phyloP scores from a whole-genome alignment of 169 alveolate species.

The Plasmodium yoelii region DNA sequence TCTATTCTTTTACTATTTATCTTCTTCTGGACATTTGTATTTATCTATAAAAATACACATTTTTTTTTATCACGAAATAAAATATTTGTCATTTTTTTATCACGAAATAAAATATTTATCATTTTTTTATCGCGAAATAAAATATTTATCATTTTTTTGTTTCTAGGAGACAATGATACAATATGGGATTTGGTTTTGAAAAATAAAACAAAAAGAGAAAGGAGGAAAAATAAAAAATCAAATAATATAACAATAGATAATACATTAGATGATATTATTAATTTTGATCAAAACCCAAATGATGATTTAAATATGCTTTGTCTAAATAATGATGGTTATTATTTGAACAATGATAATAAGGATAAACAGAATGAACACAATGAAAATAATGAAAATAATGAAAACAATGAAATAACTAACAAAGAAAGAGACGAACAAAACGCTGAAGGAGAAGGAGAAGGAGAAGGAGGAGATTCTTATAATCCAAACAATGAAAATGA shows the following conservation, averaged over 20 bases:
- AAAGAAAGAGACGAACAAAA: background rate
- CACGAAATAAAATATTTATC: background rate
- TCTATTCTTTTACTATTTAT: background rate
- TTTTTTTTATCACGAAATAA: background rate
- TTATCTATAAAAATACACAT: background rate
- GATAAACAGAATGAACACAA: too few species aligned
- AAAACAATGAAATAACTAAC: background rate
- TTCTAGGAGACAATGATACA: constrained; percentile 6
- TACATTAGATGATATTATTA: too few species aligned
- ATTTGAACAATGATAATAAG: too few species aligned
- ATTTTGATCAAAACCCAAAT: too few species aligned
- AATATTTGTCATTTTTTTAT: background rate
- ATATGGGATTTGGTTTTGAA: constrained; percentile 21
- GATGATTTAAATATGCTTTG: too few species aligned
- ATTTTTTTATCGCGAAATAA: background rate
- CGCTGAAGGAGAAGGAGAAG: too few species aligned
- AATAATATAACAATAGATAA: too few species aligned
- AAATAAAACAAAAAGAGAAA: constrained; percentile 3
- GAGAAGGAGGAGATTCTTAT: background rate
- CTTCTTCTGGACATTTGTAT: background rate
- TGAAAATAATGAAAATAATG: too few species aligned
- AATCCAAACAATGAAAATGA: constrained; percentile 6
- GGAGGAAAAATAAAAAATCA: background rate
- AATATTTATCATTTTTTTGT: background rate
- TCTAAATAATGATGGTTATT: too few species aligned